Evolutionary conservation across 192 early-diverging fungal genomes (phyloP).

Genomic region (Chytriomyces confervae): DNA sequence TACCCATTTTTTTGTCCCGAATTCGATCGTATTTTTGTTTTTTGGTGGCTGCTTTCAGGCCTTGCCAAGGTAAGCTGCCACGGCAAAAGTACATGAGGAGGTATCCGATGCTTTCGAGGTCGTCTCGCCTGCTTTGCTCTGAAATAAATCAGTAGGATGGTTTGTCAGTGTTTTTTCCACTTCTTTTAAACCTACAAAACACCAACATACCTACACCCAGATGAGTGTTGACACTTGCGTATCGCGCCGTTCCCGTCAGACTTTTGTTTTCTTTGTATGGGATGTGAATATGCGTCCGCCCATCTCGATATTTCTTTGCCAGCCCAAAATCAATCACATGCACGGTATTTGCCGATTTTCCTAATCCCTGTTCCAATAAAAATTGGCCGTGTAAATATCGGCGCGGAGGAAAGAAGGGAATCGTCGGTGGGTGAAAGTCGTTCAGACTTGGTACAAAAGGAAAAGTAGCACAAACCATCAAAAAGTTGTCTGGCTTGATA

Average conservation of each 20-base stretch:
- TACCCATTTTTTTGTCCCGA: constrained; percentile 91
- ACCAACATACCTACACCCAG: constrained; percentile 55
- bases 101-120: constrained; percentile 88
- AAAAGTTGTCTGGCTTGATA: constrained; percentile 69
- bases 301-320: constrained; percentile 69
- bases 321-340: constrained; percentile 71
- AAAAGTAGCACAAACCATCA: constrained; percentile 55
- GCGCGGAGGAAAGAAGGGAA: no score
- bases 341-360: constrained; percentile 64
- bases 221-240: constrained; percentile 67
- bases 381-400: no score
- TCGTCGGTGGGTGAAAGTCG: background rate
- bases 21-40: constrained; percentile 96
- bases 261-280: constrained; percentile 72
- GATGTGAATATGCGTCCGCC: constrained; percentile 65
- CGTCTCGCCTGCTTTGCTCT: constrained; percentile 91
- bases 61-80: constrained; percentile 92
- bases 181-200: background rate
- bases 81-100: constrained; percentile 92
- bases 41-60: constrained; percentile 85
- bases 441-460: background rate
- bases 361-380: constrained; percentile 41
- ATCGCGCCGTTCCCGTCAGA: constrained; percentile 67
- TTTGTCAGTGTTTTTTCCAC: background rate
- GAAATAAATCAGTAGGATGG: background rate